Evolutionary conservation across 192 early-diverging fungal species (phyloP).

Genomic region (Coemansia pectinata): DNA sequence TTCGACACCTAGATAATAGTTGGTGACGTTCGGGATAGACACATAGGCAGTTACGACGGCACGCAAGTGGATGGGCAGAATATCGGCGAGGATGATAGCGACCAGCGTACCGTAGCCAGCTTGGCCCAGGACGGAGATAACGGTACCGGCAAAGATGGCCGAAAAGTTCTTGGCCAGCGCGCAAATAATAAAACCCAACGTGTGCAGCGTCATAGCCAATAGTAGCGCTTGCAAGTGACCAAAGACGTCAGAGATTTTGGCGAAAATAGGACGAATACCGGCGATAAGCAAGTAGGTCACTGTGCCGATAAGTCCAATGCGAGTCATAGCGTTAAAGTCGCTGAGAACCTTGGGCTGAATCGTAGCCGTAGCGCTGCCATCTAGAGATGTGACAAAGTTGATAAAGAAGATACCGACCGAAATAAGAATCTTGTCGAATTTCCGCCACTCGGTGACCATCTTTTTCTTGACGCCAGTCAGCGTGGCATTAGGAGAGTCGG

Average conservation of each 20-base stretch:
- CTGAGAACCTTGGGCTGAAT: constrained; percentile 41
- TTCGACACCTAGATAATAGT: constrained; percentile 50
- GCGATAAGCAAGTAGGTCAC: constrained; percentile 43
- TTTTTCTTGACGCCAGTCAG: constrained; percentile 51
- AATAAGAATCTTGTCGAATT: constrained; percentile 40
- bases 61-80: constrained; percentile 42
- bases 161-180: constrained; percentile 33
- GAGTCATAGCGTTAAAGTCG: constrained; percentile 43
- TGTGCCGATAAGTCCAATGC: constrained; percentile 22
- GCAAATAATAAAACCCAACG: constrained; percentile 34
- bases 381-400: constrained; percentile 41
- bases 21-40: constrained; percentile 42
- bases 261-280: constrained; percentile 37
- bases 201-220: constrained; percentile 28
- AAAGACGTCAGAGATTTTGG: constrained; percentile 42
- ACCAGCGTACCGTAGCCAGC: constrained; percentile 47
- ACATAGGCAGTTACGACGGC: constrained; percentile 34
- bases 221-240: constrained; percentile 31
- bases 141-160: constrained; percentile 40
- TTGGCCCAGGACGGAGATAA: constrained; percentile 43
- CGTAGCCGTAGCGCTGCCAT: constrained; percentile 35
- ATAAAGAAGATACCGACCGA: constrained; percentile 42
- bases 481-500: constrained; percentile 22
- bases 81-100: constrained; percentile 41
- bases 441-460: constrained; percentile 40